Percentiles rank a stretch among this genome's conserved stretches.
Evolutionary conservation across 306 rosid genomes (phyloP).

Genomic region (Cicer yamashitae): DNA sequence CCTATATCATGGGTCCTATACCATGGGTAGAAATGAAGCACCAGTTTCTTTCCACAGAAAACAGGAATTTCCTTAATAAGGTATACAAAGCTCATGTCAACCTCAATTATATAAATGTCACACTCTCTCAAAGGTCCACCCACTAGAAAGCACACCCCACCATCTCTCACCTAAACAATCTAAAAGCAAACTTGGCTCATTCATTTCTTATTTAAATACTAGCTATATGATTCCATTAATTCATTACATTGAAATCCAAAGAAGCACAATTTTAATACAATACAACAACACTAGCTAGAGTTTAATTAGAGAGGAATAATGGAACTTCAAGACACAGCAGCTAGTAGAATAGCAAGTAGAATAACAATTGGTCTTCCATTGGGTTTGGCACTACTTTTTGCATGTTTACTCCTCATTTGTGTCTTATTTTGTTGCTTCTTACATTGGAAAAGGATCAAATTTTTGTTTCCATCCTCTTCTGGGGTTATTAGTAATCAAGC

Average conservation of each 20-base stretch:
- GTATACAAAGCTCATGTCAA: conserved; percentile 15
- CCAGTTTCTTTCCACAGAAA: conserved; percentile 21
- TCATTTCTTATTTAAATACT: conserved; percentile 31
- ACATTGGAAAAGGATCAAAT: conserved; percentile 61
- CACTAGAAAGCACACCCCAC: conserved; percentile 40
- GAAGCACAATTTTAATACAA: background rate
- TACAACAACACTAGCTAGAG: background rate
- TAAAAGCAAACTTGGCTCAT: conserved; percentile 13
- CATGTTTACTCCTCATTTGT: conserved; percentile 48
- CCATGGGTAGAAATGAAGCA: background rate
- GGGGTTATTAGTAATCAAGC: background rate
- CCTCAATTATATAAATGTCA: conserved; percentile 44
- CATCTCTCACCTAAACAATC: conserved; percentile 42
- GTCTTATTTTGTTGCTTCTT: conserved; percentile 66
- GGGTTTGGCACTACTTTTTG: conserved; percentile 61
- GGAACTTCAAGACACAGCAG: conserved; percentile 52
- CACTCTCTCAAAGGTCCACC: conserved; percentile 38
- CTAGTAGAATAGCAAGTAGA: conserved; percentile 41
- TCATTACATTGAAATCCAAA: conserved; percentile 1
- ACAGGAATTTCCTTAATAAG: conserved; percentile 9
- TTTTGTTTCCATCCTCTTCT: conserved; percentile 42
- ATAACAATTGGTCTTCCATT: conserved; percentile 61
- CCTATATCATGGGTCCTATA: no score
- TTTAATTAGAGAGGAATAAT: conserved; percentile 28
- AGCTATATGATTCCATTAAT: conserved; percentile 11